phyloP scores from a whole-genome alignment of 2,329 filamentous ascomycete genomes.

The Nothophaeocryptopus gaeumannii region DNA sequence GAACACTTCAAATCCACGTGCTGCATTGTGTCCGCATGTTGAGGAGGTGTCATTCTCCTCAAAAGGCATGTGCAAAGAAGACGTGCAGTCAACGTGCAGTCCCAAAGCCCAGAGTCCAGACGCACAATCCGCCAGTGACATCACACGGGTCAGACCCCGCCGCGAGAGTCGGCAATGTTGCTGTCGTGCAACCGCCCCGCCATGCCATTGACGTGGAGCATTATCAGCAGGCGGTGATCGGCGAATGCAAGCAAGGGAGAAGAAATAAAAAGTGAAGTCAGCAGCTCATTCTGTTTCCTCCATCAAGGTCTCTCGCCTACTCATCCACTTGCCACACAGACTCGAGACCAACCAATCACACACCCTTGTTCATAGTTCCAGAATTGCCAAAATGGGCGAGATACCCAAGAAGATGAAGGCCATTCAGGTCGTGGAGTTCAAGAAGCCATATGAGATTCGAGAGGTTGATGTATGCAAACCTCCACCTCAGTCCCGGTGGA shows the following conservation, averaged over 20 bases:
- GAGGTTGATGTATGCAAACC: constrained; percentile 40
- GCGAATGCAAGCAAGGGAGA: too few relatives aligned
- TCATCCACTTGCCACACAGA: neutral
- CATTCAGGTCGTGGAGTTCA: constrained; percentile 50
- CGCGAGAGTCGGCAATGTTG: neutral
- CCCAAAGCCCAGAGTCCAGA: neutral
- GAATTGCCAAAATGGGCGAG: constrained; percentile 6
- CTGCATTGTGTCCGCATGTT: too few relatives aligned
- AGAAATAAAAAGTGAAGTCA: neutral
- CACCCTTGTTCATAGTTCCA: neutral
- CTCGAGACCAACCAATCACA: constrained; percentile 7
- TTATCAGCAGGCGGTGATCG: too few relatives aligned
- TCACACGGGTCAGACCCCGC: neutral
- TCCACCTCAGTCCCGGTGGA: neutral
- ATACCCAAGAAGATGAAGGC: constrained; percentile 49
- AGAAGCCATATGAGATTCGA: constrained; percentile 55
- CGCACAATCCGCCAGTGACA: constrained; percentile 1
- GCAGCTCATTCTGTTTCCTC: neutral
- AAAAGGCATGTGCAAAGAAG: too few relatives aligned
- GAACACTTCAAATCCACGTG: too few relatives aligned
- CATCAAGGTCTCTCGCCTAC: constrained; percentile 5
- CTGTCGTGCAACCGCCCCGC: neutral
- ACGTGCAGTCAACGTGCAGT: neutral
- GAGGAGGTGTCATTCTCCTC: too few relatives aligned
- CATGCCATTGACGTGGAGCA: constrained; percentile 4